A percentile compares a stretch with the other conserved stretches of the same genome.
Conservation (phyloP, 2,329 filamentous ascomycete species). For the Diplodia scrobiculata region DNA sequence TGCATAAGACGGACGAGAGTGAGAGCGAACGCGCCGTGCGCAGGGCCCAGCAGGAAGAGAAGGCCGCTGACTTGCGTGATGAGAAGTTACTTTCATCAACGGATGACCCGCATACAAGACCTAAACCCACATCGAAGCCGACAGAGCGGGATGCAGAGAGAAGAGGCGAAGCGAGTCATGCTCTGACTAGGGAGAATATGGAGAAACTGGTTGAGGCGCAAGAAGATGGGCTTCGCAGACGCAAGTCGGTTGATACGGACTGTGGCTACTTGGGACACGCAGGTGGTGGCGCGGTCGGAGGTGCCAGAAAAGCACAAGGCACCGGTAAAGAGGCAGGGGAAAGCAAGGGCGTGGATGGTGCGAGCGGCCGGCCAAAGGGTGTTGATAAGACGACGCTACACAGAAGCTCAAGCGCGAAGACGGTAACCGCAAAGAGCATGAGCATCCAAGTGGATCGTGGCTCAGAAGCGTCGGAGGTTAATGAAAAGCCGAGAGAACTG, state of each 20-base stretch:
- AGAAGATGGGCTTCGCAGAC: conserved; percentile 1
- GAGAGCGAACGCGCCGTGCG: conserved; percentile 51
- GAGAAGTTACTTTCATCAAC: conserved; percentile 57
- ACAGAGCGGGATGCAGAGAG: conserved; percentile 32
- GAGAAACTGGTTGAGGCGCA: conserved; percentile 15
- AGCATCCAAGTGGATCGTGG: not conserved
- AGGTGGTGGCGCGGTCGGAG: not conserved
- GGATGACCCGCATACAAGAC: conserved; percentile 41
- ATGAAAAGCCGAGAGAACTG: not conserved
- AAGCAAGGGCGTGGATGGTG: not conserved
- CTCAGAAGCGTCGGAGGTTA: not conserved
- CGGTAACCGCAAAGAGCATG: not conserved
- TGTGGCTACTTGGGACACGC: not conserved
- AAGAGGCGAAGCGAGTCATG: conserved; percentile 36
- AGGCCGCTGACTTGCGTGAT: conserved; percentile 57
- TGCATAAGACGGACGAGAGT: conserved; percentile 47
- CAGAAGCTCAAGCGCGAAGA: conserved; percentile 16
- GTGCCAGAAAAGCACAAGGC: not conserved
- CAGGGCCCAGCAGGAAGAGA: conserved; percentile 57
- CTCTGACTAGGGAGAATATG: conserved; percentile 40
- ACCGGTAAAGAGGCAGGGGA: not conserved
- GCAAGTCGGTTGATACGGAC: not conserved
- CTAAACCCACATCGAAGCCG: conserved; percentile 29
- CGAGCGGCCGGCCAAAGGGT: not conserved
- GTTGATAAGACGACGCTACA: conserved; percentile 2